Conservation (phyloP, 75 land plant species). For the Picea sitchensis region DNA sequence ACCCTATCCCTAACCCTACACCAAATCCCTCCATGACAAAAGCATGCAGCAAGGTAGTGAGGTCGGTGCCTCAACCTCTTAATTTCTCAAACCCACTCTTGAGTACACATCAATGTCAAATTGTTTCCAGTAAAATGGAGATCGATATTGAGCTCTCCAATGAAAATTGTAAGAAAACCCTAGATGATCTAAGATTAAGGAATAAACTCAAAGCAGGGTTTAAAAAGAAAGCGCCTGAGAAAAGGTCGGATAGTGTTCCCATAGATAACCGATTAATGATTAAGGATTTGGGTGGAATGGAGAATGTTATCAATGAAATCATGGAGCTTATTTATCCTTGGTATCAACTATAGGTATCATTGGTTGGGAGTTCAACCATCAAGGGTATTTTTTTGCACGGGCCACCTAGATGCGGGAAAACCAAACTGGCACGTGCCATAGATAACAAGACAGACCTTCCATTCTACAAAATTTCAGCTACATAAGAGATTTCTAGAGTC, state of each 20-base stretch:
- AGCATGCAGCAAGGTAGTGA: background rate
- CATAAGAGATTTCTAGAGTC: constrained; percentile 89
- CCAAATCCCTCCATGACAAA: background rate
- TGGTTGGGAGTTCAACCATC: constrained; percentile 64
- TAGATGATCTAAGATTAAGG: background rate
- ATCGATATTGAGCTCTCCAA: background rate
- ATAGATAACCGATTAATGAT: constrained; percentile 35
- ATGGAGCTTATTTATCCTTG: constrained; percentile 71
- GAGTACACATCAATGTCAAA: no score
- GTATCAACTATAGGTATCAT: constrained; percentile 48
- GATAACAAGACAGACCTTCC: constrained; percentile 89
- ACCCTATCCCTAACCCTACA: no score
- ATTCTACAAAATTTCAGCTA: constrained; percentile 80
- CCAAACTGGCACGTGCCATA: constrained; percentile 92
- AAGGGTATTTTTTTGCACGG: constrained; percentile 82
- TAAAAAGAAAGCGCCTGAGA: background rate
- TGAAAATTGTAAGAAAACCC: background rate
- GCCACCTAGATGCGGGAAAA: constrained; percentile 97
- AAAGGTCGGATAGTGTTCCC: background rate
- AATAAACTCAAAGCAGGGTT: background rate
- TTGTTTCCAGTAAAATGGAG: background rate
- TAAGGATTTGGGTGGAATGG: constrained; percentile 81
- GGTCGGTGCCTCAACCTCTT: background rate
- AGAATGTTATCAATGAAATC: constrained; percentile 45
- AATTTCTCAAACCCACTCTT: background rate